Conservation (phyloP, 352 stramenopile genomes). For the Phytophthora constricta region DNA sequence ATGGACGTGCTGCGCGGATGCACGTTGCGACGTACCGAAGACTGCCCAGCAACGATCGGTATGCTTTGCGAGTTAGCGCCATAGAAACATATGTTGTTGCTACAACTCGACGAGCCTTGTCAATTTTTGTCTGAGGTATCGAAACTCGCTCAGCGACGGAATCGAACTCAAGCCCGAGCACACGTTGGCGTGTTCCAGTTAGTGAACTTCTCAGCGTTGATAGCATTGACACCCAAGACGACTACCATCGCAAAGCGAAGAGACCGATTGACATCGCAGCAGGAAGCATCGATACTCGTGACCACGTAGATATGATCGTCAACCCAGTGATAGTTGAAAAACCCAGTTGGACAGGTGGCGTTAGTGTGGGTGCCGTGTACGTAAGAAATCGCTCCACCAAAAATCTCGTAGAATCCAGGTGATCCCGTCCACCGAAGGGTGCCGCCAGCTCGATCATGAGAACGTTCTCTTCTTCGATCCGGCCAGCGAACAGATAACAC, state of each 20-base stretch:
- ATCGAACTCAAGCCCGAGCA: slow-evolving; percentile 14
- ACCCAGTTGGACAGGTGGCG: background rate
- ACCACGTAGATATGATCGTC: slow-evolving; percentile 12
- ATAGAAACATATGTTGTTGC: background rate
- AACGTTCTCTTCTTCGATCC: slow-evolving; percentile 11
- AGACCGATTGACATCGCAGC: background rate
- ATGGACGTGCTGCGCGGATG: slow-evolving; percentile 3
- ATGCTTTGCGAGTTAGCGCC: background rate
- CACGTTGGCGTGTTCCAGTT: too few species aligned
- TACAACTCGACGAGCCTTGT: background rate
- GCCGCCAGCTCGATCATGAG: slow-evolving; percentile 12
- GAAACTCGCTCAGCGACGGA: background rate
- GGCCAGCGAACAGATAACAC: slow-evolving; percentile 11
- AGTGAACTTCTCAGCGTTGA: slow-evolving; percentile 23
- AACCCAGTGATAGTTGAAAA: slow-evolving; percentile 19
- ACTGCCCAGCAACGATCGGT: slow-evolving; percentile 6
- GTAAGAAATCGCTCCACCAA: slow-evolving; percentile 1
- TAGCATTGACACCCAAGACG: background rate
- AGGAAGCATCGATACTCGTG: background rate
- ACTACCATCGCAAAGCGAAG: slow-evolving; percentile 13
- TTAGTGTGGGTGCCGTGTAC: slow-evolving; percentile 1
- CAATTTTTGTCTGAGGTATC: slow-evolving; percentile 4
- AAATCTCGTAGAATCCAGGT: slow-evolving; percentile 17
- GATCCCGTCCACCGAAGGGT: slow-evolving; percentile 16
- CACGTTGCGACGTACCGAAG: slow-evolving; percentile 17